Evolutionary conservation across 2,329 filamentous ascomycete species (phyloP).

Genomic region (Talaromyces funiculosus): DNA sequence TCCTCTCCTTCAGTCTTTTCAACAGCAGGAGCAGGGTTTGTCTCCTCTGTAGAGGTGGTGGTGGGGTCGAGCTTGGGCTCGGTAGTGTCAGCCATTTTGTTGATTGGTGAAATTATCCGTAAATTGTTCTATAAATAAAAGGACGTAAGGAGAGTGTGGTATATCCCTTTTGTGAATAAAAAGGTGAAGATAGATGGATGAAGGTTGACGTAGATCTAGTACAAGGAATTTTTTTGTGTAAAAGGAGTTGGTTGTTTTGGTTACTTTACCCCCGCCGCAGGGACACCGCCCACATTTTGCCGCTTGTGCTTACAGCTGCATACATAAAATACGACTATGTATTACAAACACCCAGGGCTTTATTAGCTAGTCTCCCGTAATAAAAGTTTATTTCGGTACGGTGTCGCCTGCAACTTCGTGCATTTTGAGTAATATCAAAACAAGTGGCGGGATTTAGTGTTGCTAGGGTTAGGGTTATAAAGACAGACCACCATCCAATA

Average conservation of each 20-base stretch:
- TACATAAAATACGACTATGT: background rate
- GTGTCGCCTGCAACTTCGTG: background rate
- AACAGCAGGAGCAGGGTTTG: slow-evolving; percentile 27
- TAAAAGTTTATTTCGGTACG: background rate
- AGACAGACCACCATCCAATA: no score
- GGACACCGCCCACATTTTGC: slow-evolving; percentile 5
- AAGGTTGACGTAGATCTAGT: background rate
- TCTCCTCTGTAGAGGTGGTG: slow-evolving; percentile 32
- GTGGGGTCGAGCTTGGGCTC: slow-evolving; percentile 42
- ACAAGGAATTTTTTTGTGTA: slow-evolving; percentile 13
- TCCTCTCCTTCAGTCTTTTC: slow-evolving; percentile 28
- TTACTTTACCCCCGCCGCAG: slow-evolving; percentile 7
- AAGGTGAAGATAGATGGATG: slow-evolving; percentile 3
- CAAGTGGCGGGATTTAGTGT: background rate
- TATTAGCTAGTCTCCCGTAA: background rate
- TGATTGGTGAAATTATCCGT: background rate
- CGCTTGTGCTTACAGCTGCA: background rate
- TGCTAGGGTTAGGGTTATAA: background rate
- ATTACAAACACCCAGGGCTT: background rate
- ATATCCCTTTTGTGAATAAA: background rate
- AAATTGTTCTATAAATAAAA: background rate
- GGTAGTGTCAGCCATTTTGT: slow-evolving; percentile 39
- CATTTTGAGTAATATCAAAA: background rate
- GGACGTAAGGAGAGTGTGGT: background rate
- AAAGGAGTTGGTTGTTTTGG: slow-evolving; percentile 10